These are phyloP conservation scores for Dactylellina leptospora DNA, from an alignment of 2,329 filamentous ascomycete species.

Conservation along the genomic window DNA sequence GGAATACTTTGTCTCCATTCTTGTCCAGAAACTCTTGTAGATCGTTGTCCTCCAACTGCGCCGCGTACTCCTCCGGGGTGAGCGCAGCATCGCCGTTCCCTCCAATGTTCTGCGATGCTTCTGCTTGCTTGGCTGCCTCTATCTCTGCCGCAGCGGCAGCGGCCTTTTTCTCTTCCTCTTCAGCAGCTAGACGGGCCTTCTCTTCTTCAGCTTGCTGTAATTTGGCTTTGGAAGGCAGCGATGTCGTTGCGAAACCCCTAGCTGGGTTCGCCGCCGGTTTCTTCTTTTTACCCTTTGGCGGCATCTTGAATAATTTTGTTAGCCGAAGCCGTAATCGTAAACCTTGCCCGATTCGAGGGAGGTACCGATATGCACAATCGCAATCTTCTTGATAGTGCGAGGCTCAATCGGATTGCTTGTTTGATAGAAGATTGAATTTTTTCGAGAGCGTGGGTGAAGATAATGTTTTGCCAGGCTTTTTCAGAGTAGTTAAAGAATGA, in stretches of 20 bases:
- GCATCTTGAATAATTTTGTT: constrained; percentile 15
- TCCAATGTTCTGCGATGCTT: neutral
- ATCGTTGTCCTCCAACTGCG: constrained; percentile 87
- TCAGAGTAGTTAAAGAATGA: too few relatives aligned
- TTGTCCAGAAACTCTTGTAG: constrained; percentile 88
- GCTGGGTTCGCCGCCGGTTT: constrained; percentile 87
- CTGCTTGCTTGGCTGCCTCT: constrained; percentile 17
- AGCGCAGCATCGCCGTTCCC: constrained; percentile 60
- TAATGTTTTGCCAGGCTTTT: too few relatives aligned
- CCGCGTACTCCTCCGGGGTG: constrained; percentile 88
- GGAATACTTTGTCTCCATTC: constrained; percentile 77
- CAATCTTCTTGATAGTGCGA: too few relatives aligned
- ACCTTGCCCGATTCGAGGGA: neutral
- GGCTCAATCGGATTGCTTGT: too few relatives aligned
- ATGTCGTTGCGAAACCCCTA: constrained; percentile 92
- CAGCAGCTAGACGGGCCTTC: constrained; percentile 39
- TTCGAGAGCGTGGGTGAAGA: too few relatives aligned
- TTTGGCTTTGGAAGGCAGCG: constrained; percentile 82
- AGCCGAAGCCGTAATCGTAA: constrained; percentile 4
- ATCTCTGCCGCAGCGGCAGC: constrained; percentile 52
- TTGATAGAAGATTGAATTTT: too few relatives aligned
- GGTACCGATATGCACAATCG: too few relatives aligned
- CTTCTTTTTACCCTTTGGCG: constrained; percentile 78
- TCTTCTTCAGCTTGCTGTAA: constrained; percentile 56
- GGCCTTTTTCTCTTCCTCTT: constrained; percentile 54